phyloP scores from a whole-genome alignment of 768 basidiomycete genomes.

The Multifurca ochricompacta region DNA sequence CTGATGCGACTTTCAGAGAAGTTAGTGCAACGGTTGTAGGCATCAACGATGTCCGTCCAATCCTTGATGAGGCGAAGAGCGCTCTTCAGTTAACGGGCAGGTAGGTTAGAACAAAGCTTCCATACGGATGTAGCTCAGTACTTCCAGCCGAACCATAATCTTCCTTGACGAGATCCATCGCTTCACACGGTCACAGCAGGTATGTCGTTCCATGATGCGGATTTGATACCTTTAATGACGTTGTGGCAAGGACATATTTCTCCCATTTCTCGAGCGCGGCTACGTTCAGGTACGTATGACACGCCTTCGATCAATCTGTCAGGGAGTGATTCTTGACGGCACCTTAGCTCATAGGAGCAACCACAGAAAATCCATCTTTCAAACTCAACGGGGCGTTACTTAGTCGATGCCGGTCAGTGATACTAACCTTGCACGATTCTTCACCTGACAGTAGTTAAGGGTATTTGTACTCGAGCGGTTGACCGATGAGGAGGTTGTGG shows the following conservation, averaged over 20 bases:
- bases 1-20: constrained; percentile 63
- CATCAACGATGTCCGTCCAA: constrained; percentile 60
- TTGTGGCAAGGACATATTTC: constrained; percentile 57
- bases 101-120: constrained; percentile 28
- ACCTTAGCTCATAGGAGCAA: constrained; percentile 62
- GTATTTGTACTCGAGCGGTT: constrained; percentile 71
- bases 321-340: background rate
- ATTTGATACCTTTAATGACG: constrained; percentile 17
- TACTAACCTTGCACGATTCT: background rate
- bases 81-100: constrained; percentile 57
- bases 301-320: background rate
- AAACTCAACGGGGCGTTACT: constrained; percentile 68
- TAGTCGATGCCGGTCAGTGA: constrained; percentile 65
- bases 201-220: constrained; percentile 18
- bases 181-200: constrained; percentile 67
- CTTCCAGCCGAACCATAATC: constrained; percentile 54
- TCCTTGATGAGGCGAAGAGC: constrained; percentile 72
- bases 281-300: constrained; percentile 54
- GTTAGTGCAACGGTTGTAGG: constrained; percentile 67
- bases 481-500: constrained; percentile 50
- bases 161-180: constrained; percentile 86
- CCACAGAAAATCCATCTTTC: constrained; percentile 87
- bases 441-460: constrained; percentile 30
- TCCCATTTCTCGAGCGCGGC: constrained; percentile 77
- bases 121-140: background rate